Base-by-base conservation (phyloP, 805 yeast species). In the Wickerhamiella hasegawae region DNA sequence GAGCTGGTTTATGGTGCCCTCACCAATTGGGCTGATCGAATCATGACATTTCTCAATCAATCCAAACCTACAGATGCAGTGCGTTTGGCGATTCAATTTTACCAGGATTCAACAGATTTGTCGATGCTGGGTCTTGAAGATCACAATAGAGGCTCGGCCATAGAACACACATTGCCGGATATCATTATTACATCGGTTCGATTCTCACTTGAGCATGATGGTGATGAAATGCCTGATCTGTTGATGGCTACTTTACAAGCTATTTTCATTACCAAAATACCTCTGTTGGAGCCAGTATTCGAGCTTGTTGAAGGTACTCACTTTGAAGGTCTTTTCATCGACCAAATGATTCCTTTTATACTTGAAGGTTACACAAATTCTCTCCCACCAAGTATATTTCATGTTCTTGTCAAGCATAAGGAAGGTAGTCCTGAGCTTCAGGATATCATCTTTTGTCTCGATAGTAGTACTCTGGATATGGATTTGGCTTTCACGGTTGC, bases 401-500 rank as follows among this genome's bases (percentile, higher is more conserved):
- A 71, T 44, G 65, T 63, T 10, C 63, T 85, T 56, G 76, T 85
- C 2, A 58, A 60, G 21, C 54, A 60, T 35, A 73, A 70, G 42
- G 46, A 57, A 2, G 37, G 33, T 10, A 15, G 63, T 32, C 65
- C 70, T 3, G 69, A 65, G 2, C 59, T 87, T 15, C 84, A 82
- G 31, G 75, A 76, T 38, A 49, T 81, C 22, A 60, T 85, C 9
- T 78, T 93, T 45, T 57, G 71, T 2, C 51, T 87, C 18, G 85
- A 84, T 46, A 63, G 79, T 6, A 45, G 60, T 5, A 66, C 73
- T 10, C 62, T 90, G 34, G 94, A 87, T 49, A 68, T 87, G 25
- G 94, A 87, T 54, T 58, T 75, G 17, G 73, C 94, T 0, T 63
- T 83, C 11, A 62, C 62, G 10, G 55, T 80, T 14, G 76, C 94